A percentile compares a stretch with the other conserved stretches of the same genome.
These are phyloP conservation scores for Botrytis porri DNA, from an alignment of 2,329 filamentous ascomycete species.

Conservation along the genomic window DNA sequence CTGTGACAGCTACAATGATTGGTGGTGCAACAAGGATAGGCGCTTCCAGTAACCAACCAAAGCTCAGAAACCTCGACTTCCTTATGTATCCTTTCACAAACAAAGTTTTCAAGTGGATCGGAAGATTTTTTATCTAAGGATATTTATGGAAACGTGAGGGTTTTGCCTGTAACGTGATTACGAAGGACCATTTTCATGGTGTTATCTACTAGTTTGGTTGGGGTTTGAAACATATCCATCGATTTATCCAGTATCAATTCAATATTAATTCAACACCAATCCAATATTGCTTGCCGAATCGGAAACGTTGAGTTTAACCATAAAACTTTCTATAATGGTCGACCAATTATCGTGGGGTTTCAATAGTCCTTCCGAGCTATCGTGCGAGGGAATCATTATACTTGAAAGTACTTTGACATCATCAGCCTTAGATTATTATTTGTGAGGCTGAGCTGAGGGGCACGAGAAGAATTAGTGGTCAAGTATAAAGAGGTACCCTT, in stretches of 20 bases:
- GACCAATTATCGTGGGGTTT: not conserved
- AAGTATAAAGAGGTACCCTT: constrained; percentile 12
- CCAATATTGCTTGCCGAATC: not conserved
- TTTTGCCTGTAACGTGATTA: constrained; percentile 12
- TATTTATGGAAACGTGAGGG: constrained; percentile 16
- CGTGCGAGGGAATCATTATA: not conserved
- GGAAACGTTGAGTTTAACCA: constrained; percentile 3
- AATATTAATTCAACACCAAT: not conserved
- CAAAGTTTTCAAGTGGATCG: constrained; percentile 11
- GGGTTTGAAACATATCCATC: constrained; percentile 11
- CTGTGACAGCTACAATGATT: constrained; percentile 16
- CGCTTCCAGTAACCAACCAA: constrained; percentile 18
- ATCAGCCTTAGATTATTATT: constrained; percentile 8
- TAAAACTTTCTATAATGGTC: not conserved
- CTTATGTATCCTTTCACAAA: not conserved
- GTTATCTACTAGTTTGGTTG: constrained; percentile 11
- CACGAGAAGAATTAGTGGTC: not conserved
- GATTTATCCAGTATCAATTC: not conserved
- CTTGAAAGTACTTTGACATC: constrained; percentile 5
- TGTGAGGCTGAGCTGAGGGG: not conserved
- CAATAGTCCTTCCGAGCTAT: not conserved
- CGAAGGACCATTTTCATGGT: not conserved
- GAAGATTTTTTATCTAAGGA: not conserved
- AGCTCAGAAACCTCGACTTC: not conserved
- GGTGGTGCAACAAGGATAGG: constrained; percentile 2